Percentiles rank a stretch among this genome's conserved stretches.
Evolutionary conservation across 495 filamentous ascomycete genomes (phyloP).

Genomic region (Chaetomium cochliodes): DNA sequence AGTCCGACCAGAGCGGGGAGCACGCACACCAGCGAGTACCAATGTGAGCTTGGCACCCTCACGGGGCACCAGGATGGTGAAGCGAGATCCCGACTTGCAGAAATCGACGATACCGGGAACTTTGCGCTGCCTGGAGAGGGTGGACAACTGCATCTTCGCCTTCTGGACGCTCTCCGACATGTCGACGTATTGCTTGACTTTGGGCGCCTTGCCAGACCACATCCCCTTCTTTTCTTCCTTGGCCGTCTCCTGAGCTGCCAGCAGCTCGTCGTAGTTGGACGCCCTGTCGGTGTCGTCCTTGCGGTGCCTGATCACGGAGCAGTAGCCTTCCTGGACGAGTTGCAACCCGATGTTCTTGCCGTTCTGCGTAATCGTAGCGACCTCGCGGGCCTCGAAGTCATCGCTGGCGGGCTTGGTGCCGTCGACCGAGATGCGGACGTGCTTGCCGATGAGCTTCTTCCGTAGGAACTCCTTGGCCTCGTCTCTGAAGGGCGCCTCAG

Average conservation of each 20-base stretch:
- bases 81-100: conserved; percentile 92
- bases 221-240: conserved; percentile 84
- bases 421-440: conserved; percentile 81
- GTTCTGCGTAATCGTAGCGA: conserved; percentile 78
- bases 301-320: conserved; percentile 88
- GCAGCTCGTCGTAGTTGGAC: conserved; percentile 87
- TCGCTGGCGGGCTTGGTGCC: conserved; percentile 88
- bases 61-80: conserved; percentile 86
- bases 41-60: conserved; percentile 94
- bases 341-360: conserved; percentile 83
- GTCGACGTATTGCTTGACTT: conserved; percentile 76
- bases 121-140: conserved; percentile 82
- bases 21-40: conserved; percentile 89
- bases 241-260: conserved; percentile 83
- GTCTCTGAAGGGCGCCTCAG: conserved; percentile 76
- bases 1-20: conserved; percentile 84
- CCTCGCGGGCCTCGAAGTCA: conserved; percentile 90
- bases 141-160: conserved; percentile 86
- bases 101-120: conserved; percentile 96
- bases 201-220: conserved; percentile 83
- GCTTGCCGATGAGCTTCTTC: conserved; percentile 93
- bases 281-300: conserved; percentile 90
- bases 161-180: conserved; percentile 91
- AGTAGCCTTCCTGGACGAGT: conserved; percentile 87
- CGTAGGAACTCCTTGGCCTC: conserved; percentile 96